Evolutionary conservation across 2,329 filamentous ascomycete species (phyloP), one percentile per base, ranked within the genome.

Genomic region (Cladobotryum mycophilum): DNA sequence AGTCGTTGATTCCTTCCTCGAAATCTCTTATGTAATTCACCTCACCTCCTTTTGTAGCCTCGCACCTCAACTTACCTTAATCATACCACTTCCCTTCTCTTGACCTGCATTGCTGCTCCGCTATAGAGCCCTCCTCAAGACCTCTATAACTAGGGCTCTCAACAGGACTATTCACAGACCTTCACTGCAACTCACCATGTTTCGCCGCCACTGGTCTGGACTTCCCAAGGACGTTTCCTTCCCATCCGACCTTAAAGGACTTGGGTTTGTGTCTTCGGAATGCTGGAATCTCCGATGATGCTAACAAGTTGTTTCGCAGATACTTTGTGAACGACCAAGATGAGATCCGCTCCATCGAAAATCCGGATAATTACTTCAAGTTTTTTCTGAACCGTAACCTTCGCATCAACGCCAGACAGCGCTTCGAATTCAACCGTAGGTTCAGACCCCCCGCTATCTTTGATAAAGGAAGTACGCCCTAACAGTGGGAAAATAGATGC

Each of bases 311-410:
- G 20, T 20, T 20, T 20, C 13, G 49, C 7, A 17, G 89, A 41
- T 95, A 90, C 68, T 91, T 88, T 64, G 69, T 95, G 69, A 90
- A 88, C 58, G 76, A 84, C 0, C 68, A 82, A 0, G 88, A 92
- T 58, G 82, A 92, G 61, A 79, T 96, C 54, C 83, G 87, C 44
- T 83, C 76, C 54, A 84, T 88, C 49, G 72, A 78, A 18, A 72
- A 89, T 35, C 83, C 86, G 0, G 76, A 85, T 25, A 73, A 78
- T 56, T 85, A 84, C 62, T 95, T 89, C 73, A 79, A 88, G 58
- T 96, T 79, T 74, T 85, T 82, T 64, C 67, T 87, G 48, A 85
- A 80, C 64, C 83, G 81, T 58, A 90, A 89, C 66, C 73, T 80
- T n/a, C 83, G 89, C 36, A 78, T 85, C 69, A 96, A 96, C 65